Evolutionary conservation across 2,329 filamentous ascomycete genomes (phyloP).

Genomic region (Aspergillus quadricinctus): DNA sequence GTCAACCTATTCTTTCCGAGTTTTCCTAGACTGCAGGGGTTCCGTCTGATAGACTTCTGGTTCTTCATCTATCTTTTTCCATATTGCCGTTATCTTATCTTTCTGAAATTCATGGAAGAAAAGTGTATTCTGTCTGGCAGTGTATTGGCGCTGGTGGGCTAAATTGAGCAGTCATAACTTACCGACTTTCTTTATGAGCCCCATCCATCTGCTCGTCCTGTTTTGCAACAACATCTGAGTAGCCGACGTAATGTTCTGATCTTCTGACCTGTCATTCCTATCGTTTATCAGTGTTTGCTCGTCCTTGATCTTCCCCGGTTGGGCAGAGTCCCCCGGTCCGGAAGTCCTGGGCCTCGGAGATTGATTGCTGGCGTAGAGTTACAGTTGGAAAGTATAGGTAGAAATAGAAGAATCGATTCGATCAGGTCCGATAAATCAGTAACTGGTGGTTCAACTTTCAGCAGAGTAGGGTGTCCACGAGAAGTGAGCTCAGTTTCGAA

Average conservation of each 20-base stretch:
- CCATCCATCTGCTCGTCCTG: not conserved
- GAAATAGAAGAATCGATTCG: not conserved
- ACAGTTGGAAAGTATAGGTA: not conserved
- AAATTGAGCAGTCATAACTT: not conserved
- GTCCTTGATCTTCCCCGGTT: not conserved
- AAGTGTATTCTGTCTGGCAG: not conserved
- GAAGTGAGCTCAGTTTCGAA: not conserved
- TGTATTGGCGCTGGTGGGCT: not conserved
- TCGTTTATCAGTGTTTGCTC: too few species aligned
- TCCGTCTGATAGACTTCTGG: slow-evolving; percentile 10
- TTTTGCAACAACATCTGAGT: too few species aligned
- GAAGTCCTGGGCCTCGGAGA: not conserved
- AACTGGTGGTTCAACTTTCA: not conserved
- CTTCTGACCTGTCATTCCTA: too few species aligned
- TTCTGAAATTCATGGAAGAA: not conserved
- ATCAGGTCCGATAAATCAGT: not conserved
- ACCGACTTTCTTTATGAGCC: not conserved
- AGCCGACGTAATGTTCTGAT: too few species aligned
- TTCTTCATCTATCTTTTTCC: not conserved
- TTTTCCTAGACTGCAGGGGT: slow-evolving; percentile 6
- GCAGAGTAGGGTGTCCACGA: not conserved
- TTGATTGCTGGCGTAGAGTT: not conserved
- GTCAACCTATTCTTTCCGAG: slow-evolving; percentile 13
- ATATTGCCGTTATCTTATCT: not conserved
- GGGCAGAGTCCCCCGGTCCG: not conserved